phyloP scores from a whole-genome alignment of 2,329 filamentous ascomycete species.

The Aspergillus transmontanensis region DNA sequence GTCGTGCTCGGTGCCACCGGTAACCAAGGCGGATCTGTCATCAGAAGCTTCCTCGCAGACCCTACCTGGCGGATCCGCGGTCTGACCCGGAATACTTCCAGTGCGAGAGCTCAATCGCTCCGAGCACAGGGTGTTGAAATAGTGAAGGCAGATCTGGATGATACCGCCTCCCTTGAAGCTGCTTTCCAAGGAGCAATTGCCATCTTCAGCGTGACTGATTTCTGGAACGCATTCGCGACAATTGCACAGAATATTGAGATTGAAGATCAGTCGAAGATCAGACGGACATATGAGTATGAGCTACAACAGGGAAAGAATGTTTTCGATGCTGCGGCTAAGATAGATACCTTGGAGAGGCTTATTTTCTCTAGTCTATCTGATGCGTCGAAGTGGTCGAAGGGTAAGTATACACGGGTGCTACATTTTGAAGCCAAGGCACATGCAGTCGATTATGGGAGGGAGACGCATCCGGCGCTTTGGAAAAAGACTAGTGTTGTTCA shows the following conservation, averaged over 20 bases:
- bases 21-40: slow-evolving; percentile 28
- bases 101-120: slow-evolving; percentile 36
- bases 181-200: slow-evolving; percentile 41
- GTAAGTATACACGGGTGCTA: slow-evolving; percentile 45
- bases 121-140: slow-evolving; percentile 40
- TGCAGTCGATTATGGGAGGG: slow-evolving; percentile 33
- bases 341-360: slow-evolving; percentile 40
- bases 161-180: slow-evolving; percentile 30
- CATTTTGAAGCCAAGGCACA: slow-evolving; percentile 49
- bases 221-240: slow-evolving; percentile 25
- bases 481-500: slow-evolving; percentile 36
- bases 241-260: slow-evolving; percentile 21
- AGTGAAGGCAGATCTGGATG: slow-evolving; percentile 37
- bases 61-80: slow-evolving; percentile 19
- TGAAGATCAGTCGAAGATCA: slow-evolving; percentile 7
- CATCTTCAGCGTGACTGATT: slow-evolving; percentile 45
- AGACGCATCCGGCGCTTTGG: slow-evolving; percentile 29
- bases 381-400: slow-evolving; percentile 40
- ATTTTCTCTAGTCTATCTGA: slow-evolving; percentile 43
- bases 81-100: slow-evolving; percentile 48
- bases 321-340: slow-evolving; percentile 37
- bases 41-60: slow-evolving; percentile 17
- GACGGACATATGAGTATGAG: slow-evolving; percentile 27
- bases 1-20: slow-evolving; percentile 36
- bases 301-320: slow-evolving; percentile 40